These are phyloP conservation scores for Pseudogymnoascus sp. DNA, from an alignment of 2,329 filamentous ascomycete genomes.

Conservation along the genomic window DNA sequence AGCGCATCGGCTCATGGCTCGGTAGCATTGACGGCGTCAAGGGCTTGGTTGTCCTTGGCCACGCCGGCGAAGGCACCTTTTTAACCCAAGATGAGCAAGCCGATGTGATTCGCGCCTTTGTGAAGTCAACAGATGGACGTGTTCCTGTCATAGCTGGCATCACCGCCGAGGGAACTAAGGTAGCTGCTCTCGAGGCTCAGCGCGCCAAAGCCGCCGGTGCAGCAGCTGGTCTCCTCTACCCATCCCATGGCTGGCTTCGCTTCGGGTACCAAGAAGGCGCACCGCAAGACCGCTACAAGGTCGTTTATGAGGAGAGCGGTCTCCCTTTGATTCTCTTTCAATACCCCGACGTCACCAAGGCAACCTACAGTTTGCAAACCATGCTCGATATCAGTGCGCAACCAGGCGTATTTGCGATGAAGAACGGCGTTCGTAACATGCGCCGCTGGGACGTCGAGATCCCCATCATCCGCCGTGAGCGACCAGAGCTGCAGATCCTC, in stretches of 20 bases:
- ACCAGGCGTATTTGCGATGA: conserved; percentile 47
- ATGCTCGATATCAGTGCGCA: conserved; percentile 44
- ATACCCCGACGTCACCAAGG: conserved; percentile 45
- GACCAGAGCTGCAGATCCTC: conserved; percentile 41
- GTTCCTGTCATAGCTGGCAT: conserved; percentile 46
- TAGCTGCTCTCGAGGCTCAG: conserved; percentile 43
- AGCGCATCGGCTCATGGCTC: conserved; percentile 45
- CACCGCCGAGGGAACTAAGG: conserved; percentile 44
- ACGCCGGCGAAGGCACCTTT: conserved; percentile 46
- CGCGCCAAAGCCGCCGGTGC: conserved; percentile 43
- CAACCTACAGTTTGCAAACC: conserved; percentile 42
- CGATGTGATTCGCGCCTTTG: conserved; percentile 42
- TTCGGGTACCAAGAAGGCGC: conserved; percentile 46
- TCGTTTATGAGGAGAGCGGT: conserved; percentile 40
- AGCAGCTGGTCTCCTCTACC: conserved; percentile 42
- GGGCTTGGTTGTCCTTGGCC: conserved; percentile 45
- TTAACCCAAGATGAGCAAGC: conserved; percentile 42
- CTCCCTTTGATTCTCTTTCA: conserved; percentile 46
- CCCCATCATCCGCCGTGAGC: conserved; percentile 40
- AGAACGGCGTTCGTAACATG: conserved; percentile 49
- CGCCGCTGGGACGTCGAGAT: conserved; percentile 49
- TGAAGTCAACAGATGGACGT: conserved; percentile 41
- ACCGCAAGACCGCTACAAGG: conserved; percentile 43
- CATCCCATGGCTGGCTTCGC: conserved; percentile 46
- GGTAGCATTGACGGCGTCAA: conserved; percentile 43